Evolutionary conservation across 2,329 filamentous ascomycete species (phyloP).

Genomic region (Amauroascus verrucosus): DNA sequence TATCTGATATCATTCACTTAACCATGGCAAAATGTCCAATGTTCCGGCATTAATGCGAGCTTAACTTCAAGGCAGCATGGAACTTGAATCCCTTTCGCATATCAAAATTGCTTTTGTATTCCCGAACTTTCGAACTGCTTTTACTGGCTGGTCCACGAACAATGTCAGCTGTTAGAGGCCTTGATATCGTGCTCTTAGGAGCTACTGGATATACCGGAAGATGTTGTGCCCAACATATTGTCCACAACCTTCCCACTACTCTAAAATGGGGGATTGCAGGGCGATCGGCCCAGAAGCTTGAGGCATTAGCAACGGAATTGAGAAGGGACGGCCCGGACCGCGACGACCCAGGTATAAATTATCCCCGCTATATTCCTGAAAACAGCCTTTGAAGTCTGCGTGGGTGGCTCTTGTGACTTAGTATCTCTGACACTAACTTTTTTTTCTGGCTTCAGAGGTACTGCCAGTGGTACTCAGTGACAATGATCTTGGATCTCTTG

Average conservation of each 20-base stretch:
- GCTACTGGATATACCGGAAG: constrained; percentile 77
- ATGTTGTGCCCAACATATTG: constrained; percentile 64
- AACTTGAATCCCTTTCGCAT: no score
- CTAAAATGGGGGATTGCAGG: constrained; percentile 83
- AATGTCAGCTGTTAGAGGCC: constrained; percentile 36
- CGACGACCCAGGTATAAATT: constrained; percentile 50
- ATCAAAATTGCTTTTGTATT: no score
- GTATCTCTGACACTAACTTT: neutral
- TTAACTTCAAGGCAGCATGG: no score
- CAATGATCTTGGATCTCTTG: constrained; percentile 43
- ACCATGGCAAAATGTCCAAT: no score
- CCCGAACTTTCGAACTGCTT: no score
- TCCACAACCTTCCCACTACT: constrained; percentile 58
- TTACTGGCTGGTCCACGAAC: no score
- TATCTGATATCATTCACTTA: no score
- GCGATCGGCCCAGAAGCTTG: constrained; percentile 66
- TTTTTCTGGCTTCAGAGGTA: constrained; percentile 29
- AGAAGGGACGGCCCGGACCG: constrained; percentile 59
- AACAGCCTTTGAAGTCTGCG: neutral
- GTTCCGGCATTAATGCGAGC: no score
- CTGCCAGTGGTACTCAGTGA: constrained; percentile 41
- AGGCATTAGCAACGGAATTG: constrained; percentile 56
- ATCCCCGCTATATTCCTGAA: no score
- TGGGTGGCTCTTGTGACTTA: neutral
- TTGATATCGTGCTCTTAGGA: constrained; percentile 57